Evolutionary conservation across 148 eudicot genomes (phyloP).

Genomic region (Nyssa sinensis): DNA sequence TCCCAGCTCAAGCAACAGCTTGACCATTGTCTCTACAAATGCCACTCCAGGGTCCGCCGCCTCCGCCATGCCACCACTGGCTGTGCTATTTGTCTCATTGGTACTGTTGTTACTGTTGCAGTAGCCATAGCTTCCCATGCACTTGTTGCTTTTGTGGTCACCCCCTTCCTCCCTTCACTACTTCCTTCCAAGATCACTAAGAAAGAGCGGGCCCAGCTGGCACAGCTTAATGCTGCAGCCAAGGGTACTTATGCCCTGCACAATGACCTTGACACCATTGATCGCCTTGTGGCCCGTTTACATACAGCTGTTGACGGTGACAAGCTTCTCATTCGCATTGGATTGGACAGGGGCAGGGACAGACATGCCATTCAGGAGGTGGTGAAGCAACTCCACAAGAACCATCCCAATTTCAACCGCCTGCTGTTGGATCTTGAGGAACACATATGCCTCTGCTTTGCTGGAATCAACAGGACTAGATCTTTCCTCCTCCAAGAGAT

Average conservation of each 20-base stretch:
- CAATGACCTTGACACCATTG: conserved; percentile 64
- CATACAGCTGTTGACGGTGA: conserved; percentile 59
- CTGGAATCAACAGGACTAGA: conserved; percentile 74
- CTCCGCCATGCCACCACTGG: conserved; percentile 46
- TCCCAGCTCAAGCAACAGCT: conserved; percentile 55
- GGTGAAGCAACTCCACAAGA: conserved; percentile 60
- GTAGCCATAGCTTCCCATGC: conserved; percentile 64
- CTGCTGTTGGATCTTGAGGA: conserved; percentile 74
- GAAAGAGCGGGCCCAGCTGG: conserved; percentile 48
- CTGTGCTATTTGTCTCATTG: conserved; percentile 56
- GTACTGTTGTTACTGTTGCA: conserved; percentile 55
- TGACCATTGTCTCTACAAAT: conserved; percentile 47
- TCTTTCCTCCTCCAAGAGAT: conserved; percentile 56
- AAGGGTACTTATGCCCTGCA: conserved; percentile 63
- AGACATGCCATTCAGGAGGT: conserved; percentile 62
- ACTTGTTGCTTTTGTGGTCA: conserved; percentile 53
- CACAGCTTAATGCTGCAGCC: conserved; percentile 65
- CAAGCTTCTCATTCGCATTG: conserved; percentile 59
- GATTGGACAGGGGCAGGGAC: conserved; percentile 64
- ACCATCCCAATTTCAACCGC: conserved; percentile 37
- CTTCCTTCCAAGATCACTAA: conserved; percentile 44
- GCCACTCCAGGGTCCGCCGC: conserved; percentile 37
- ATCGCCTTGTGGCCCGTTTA: conserved; percentile 60
- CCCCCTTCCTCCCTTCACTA: conserved; percentile 36
- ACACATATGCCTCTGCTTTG: conserved; percentile 69